phyloP scores from a whole-genome alignment of 2,329 filamentous ascomycete genomes.

The Calonectria montana region DNA sequence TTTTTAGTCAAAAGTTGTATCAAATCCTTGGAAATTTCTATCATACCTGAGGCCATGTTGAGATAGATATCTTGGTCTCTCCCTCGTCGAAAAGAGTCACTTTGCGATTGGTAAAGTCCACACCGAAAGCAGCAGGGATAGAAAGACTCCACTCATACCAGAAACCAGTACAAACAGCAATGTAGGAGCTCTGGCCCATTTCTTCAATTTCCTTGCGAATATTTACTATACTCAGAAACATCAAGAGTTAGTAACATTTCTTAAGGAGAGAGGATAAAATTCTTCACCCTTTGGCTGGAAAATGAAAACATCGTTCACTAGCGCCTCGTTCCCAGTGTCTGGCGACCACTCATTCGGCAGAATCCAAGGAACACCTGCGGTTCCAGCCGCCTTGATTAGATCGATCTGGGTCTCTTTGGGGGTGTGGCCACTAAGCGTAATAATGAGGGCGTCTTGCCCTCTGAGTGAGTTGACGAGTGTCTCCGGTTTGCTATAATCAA shows the following conservation, averaged over 20 bases:
- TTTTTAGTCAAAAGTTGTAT: background rate
- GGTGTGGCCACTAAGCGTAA: conserved; percentile 59
- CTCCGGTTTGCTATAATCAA: conserved; percentile 57
- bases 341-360: conserved; percentile 55
- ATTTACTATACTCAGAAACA: conserved; percentile 16
- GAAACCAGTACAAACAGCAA: conserved; percentile 64
- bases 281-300: background rate
- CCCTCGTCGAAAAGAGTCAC: conserved; percentile 68
- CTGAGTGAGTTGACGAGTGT: conserved; percentile 61
- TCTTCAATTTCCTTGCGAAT: conserved; percentile 51
- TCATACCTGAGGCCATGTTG: conserved; percentile 67
- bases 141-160: conserved; percentile 67
- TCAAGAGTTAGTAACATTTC: background rate
- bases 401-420: conserved; percentile 58
- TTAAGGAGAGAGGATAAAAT: too few species aligned
- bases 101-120: conserved; percentile 57
- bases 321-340: conserved; percentile 49
- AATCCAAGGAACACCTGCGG: conserved; percentile 65
- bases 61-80: conserved; percentile 64
- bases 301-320: conserved; percentile 42
- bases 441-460: conserved; percentile 66
- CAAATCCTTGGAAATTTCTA: background rate
- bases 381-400: conserved; percentile 64
- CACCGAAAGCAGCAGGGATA: conserved; percentile 54
- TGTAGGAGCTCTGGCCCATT: conserved; percentile 51